Conservation (phyloP, 768 basidiomycete genomes). For the Amyloporia xantha region DNA sequence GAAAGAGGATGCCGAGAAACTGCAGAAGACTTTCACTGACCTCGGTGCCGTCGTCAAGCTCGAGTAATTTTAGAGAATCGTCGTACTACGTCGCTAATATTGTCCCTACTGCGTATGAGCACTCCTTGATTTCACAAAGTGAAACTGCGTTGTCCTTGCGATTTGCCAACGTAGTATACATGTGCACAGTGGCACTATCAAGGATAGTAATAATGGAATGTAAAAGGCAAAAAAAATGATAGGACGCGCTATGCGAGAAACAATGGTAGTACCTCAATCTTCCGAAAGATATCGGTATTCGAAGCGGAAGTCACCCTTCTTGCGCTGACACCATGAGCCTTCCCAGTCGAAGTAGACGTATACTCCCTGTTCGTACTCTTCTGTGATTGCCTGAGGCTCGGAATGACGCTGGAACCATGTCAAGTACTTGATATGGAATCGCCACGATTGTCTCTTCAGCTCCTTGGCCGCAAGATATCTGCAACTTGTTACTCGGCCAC, state of each 20-base stretch:
- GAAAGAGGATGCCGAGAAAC: conserved; percentile 97
- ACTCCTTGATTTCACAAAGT: no score
- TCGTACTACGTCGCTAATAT: conserved; percentile 1
- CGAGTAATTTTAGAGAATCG: conserved; percentile 43
- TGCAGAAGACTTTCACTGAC: conserved; percentile 83
- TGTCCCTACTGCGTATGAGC: neutral
- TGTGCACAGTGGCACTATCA: neutral
- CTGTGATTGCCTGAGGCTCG: conserved; percentile 96
- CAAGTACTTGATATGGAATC: conserved; percentile 98
- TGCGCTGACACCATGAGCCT: conserved; percentile 96
- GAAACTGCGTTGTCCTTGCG: conserved; percentile 5
- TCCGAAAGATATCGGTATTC: conserved; percentile 94
- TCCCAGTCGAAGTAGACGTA: conserved; percentile 99
- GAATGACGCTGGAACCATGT: conserved; percentile 99
- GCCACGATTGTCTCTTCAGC: conserved; percentile 95
- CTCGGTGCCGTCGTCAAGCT: conserved; percentile 85
- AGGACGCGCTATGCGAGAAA: neutral
- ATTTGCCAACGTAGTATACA: neutral
- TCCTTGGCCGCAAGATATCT: conserved; percentile 96
- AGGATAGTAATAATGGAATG: neutral
- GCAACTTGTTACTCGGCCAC: neutral
- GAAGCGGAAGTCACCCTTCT: conserved; percentile 97
- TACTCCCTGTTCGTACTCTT: conserved; percentile 98
- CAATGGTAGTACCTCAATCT: conserved; percentile 42
- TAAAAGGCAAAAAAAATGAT: neutral